Base-by-base conservation (phyloP, 257 asterid genomes). In the Gentiana dahurica region DNA sequence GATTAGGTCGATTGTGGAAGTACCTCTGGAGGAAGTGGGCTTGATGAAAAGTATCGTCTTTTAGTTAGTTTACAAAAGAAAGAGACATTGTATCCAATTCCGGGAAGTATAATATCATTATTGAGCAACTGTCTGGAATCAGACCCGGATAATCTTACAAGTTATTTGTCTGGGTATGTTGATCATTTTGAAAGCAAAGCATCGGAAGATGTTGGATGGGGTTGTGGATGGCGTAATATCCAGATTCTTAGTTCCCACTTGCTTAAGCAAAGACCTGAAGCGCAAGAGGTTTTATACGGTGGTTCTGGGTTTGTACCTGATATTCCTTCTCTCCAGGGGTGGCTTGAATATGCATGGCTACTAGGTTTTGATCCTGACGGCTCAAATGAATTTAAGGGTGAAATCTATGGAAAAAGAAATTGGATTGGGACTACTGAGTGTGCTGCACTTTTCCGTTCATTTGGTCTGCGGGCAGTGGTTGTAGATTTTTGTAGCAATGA, bases 221-320 rank as follows among this genome's bases (percentile, higher is more conserved):
- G 98, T 7, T 87, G 98, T 59, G 98, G 98, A 45, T 87, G 98
- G 98, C 92, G 93, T 51, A 91, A 91, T 71, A 87, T 91, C 69
- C 98, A 91, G 79, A 79, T 91, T 96, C 92, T 91, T 55, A 78
- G 90, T 70, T 91, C 98, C 34, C 81, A 87, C 71, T 78, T 87
- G 80, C 83, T 87, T 64, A 73, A 60, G 45, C 82, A 75, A 60
- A 68, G 83, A 35, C 72, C 62, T 58, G 95, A 87, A 59, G 86
- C 86, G 43, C 79, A 74, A 58, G 73, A 68, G 34, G 61, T 57
- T 60, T 68, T 91, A 57, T 91, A 66, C 62, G 98, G 94, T 57
- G 98, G 98, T 75, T 77, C 79, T 55, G 86, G 87, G 8, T 82
- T 79, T 64, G 85, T 91, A 38, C 96, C 96, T 46, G 75, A 81